Base-by-base conservation (phyloP, 2,329 filamentous ascomycete species). In the Colletotrichum truncatum region DNA sequence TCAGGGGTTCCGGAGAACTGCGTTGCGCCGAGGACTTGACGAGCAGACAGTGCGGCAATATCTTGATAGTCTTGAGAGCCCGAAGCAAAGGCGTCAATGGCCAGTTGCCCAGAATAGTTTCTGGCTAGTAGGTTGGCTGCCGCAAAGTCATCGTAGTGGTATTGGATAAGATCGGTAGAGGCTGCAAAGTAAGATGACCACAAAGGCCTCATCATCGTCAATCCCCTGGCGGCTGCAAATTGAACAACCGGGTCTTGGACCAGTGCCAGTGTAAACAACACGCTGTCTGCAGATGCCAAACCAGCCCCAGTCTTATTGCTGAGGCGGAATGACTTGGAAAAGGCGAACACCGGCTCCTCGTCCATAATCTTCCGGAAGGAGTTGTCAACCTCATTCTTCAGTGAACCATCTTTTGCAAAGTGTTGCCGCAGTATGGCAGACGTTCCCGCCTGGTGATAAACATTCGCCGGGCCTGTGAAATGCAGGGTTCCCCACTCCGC, bases 401-500 rank as follows among this genome's bases (percentile, higher is more conserved):
- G 78, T 1, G 82, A 84, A 4, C 92, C 90, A 11, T 85, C 89
- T 63, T 84, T 82, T 1, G 93, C 87, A 76, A 97, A 97, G 2
- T 84, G 82, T 68, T 88, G 87, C 55, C 93, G 87, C 21, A 96
- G 80, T 8, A 83, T 67, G 3, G 82, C 84, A 6, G 93, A 91
- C 18, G 88, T 89, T 28, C 92, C 93, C 67, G 87, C 87, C 77
- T 95, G 89, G 73, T 94, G 90, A 25, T 85, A 82, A 16, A 87
- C 87, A 73, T 90, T 85, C 68, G 83, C 80, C 21, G 93, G 92
- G 2, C 84, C 93, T 21, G 91, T 91, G 74, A 97, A 93, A 76
- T 93, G 87, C 62, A 97, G 77, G 26, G 89, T 91, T 4, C 93
- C 93, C 93, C 93, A 97, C 85, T 97, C 93, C 1, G 91, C 87